These are phyloP conservation scores for Cadophora sp. DNA, from an alignment of 2,329 filamentous ascomycete species.

Conservation along the genomic window DNA sequence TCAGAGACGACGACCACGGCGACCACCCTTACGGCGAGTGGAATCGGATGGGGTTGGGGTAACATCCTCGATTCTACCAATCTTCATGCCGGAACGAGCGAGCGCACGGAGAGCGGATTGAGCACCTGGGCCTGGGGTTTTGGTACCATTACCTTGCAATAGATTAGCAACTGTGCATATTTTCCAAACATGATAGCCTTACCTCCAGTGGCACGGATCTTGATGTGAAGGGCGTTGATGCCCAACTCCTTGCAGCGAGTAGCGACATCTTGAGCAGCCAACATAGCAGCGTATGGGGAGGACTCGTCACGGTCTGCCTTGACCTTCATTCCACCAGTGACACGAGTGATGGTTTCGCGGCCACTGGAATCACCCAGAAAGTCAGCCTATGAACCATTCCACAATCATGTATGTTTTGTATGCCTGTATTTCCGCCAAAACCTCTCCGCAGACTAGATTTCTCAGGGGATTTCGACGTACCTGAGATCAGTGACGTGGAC, in stretches of 20 bases:
- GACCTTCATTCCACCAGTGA: slow-evolving; percentile 99
- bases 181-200: slow-evolving; percentile 38
- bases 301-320: slow-evolving; percentile 99
- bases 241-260: slow-evolving; percentile 84
- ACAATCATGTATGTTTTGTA: slow-evolving; percentile 35
- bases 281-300: slow-evolving; percentile 99
- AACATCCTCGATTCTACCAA: slow-evolving; percentile 99
- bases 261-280: slow-evolving; percentile 98
- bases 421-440: slow-evolving; percentile 23
- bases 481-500: slow-evolving; percentile 99
- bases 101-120: slow-evolving; percentile 99
- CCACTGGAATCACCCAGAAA: slow-evolving; percentile 79
- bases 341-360: slow-evolving; percentile 99
- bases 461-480: slow-evolving; percentile 63
- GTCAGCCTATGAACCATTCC: slow-evolving; percentile 63
- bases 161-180: slow-evolving; percentile 16
- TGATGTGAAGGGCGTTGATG: slow-evolving; percentile 98
- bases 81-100: slow-evolving; percentile 99
- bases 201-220: slow-evolving; percentile 99
- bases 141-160: slow-evolving; percentile 88
- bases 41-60: slow-evolving; percentile 99
- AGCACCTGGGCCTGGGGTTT: slow-evolving; percentile 98
- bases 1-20: slow-evolving; percentile 99
- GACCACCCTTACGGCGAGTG: slow-evolving; percentile 99
- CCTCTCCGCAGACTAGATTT: slow-evolving; percentile 22